Conservation (phyloP, 768 basidiomycete species). For the Mycena crocata region DNA sequence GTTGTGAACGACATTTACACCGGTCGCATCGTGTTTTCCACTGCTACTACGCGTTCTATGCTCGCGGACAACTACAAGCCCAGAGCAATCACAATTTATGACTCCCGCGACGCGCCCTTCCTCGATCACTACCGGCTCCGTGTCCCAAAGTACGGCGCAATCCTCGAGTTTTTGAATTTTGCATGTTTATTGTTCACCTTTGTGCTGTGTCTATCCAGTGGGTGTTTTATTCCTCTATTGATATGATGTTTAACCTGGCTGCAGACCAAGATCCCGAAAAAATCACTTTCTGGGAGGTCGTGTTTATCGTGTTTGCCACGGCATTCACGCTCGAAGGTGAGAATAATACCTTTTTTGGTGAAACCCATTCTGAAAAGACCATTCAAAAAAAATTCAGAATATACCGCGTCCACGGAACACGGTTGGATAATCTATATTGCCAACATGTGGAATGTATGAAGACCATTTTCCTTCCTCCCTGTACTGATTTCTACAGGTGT, state of each 20-base stretch:
- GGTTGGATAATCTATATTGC: slow-evolving; percentile 77
- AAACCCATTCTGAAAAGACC: too few relatives aligned
- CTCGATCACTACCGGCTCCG: slow-evolving; percentile 83
- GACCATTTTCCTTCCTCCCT: slow-evolving; percentile 13
- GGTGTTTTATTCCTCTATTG: slow-evolving; percentile 38
- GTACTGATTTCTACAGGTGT: slow-evolving; percentile 58
- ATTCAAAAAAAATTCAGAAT: too few relatives aligned
- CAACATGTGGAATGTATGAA: slow-evolving; percentile 68
- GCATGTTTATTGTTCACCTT: slow-evolving; percentile 74
- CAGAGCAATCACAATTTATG: slow-evolving; percentile 78
- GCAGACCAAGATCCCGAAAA: slow-evolving; percentile 67
- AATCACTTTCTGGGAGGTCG: slow-evolving; percentile 71
- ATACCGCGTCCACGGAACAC: slow-evolving; percentile 6
- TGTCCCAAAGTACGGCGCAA: slow-evolving; percentile 64
- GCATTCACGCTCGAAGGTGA: slow-evolving; percentile 90
- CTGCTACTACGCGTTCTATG: slow-evolving; percentile 74
- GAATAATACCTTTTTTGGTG: too few relatives aligned
- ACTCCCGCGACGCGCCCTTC: slow-evolving; percentile 73
- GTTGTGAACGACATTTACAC: slow-evolving; percentile 90
- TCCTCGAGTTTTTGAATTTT: slow-evolving; percentile 86
- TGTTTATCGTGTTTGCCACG: slow-evolving; percentile 80
- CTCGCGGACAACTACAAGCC: slow-evolving; percentile 93
- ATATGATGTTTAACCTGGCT: slow-evolving; percentile 3
- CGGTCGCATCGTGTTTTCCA: slow-evolving; percentile 79
- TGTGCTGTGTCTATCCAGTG: slow-evolving; percentile 80